phyloP scores from a whole-genome alignment of 2,329 filamentous ascomycete species.

The Cytospora schulzeri region DNA sequence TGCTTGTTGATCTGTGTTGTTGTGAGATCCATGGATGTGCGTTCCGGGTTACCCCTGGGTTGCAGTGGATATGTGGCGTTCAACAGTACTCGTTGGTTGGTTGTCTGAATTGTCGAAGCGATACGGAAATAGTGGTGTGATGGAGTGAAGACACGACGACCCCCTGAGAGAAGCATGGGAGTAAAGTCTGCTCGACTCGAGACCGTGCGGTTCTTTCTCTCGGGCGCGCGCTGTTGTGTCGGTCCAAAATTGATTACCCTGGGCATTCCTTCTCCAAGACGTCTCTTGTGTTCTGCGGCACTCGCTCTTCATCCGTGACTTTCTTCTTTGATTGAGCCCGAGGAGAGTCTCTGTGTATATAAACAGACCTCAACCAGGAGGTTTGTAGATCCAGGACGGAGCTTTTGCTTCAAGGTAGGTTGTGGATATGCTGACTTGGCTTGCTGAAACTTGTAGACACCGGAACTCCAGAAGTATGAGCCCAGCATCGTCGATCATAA shows the following conservation, averaged over 20 bases:
- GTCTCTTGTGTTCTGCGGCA: neutral
- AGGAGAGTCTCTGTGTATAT: neutral
- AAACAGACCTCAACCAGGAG: too few species aligned
- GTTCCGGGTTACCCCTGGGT: neutral
- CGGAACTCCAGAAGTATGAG: neutral
- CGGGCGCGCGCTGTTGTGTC: too few species aligned
- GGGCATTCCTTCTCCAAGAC: too few species aligned
- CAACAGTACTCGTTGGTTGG: neutral
- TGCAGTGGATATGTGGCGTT: neutral
- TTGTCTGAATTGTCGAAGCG: neutral
- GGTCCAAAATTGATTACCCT: neutral
- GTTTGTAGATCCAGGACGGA: neutral
- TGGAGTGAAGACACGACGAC: neutral
- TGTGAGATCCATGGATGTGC: neutral
- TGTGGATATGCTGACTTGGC: neutral
- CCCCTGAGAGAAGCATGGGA: neutral
- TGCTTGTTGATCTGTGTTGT: neutral
- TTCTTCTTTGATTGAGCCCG: too few species aligned
- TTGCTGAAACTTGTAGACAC: neutral
- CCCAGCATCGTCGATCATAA: neutral
- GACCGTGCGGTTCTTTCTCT: neutral
- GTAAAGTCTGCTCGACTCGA: neutral
- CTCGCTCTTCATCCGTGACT: too few species aligned
- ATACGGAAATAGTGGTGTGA: neutral
- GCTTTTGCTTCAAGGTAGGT: neutral